Base-by-base conservation (phyloP, 2,329 filamentous ascomycete genomes). In the Didymellaceae sp. region DNA sequence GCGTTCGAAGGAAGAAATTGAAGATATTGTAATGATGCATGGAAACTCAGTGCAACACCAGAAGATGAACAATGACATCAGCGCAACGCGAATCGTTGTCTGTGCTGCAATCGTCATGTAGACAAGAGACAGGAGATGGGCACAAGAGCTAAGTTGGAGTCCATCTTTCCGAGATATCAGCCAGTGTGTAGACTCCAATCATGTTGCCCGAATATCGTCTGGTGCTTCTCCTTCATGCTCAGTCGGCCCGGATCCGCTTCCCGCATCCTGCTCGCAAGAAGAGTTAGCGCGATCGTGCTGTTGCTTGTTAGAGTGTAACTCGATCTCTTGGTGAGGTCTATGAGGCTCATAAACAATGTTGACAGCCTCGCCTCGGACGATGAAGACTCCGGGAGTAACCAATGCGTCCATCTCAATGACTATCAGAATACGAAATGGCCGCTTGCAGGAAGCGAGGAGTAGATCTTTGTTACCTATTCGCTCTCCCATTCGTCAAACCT, bases 401-500 rank as follows among this genome's bases (percentile, higher is more conserved):
- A 18, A 21, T 41, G 41, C 31, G 31, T 42, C 26, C 26, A 26
- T 35, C 28, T n/a, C 22, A 21, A 50, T 14, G 10, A 17, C 33
- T 7, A 26, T 16, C 1, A 13, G 13, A 14, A 7, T n/a, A 17
- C 21, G 31, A 37, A 21, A 32, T 8, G 4, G 5, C 41, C 30
- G 35, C 48, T 31, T 52, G 25, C 8, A 30, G 37, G 9, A 18
- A n/a, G 31, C 9, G 17, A 11, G 8, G 14, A 26, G 6, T 7
- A 13, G 17, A 34, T 42, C 28, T 43, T 11, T 28, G 33, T 33
- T 42, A 33, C 22, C n/a, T 34, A 28, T 34, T 11, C 20, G 13
- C 9, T 21, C 16, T 21, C 25, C 43, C 13, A 62, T 62, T 61
- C 39, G 60, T 51, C 45, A 38, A 43, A 38, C 5, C 17, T 21